phyloP scores from a whole-genome alignment of 1,284 basidiomycete genomes.

The Fomitopsis schrenkii region DNA sequence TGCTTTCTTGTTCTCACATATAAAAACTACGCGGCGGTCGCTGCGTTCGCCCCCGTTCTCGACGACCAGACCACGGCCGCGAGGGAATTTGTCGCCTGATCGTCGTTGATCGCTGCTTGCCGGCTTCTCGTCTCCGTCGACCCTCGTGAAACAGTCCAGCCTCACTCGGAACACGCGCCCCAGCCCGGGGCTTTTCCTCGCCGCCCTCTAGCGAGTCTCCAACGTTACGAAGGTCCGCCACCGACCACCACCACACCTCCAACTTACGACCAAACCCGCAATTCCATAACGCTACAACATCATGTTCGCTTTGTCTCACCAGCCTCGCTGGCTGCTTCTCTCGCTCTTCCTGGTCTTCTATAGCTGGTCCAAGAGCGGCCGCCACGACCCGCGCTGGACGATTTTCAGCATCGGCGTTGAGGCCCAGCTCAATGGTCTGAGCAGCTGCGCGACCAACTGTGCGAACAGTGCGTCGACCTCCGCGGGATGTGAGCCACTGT shows the following conservation, averaged over 20 bases:
- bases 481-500: slow-evolving; percentile 14
- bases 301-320: background rate
- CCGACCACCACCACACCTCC: background rate
- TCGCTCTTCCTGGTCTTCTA: slow-evolving; percentile 17
- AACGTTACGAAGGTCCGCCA: background rate
- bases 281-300: background rate
- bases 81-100: background rate
- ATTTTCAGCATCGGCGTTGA: slow-evolving; percentile 16
- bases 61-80: background rate
- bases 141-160: background rate
- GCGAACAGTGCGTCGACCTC: background rate
- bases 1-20: background rate
- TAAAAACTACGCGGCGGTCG: background rate
- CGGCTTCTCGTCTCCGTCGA: background rate
- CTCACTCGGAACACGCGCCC: background rate
- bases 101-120: background rate
- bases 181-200: background rate
- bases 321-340: slow-evolving; percentile 20
- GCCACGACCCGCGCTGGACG: slow-evolving; percentile 7
- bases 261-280: slow-evolving; percentile 2
- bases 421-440: slow-evolving; percentile 7
- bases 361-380: slow-evolving; percentile 12
- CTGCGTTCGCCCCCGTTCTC: background rate
- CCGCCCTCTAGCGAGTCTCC: background rate
- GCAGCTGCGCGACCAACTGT: background rate